Base-by-base conservation (phyloP, 2,329 filamentous ascomycete genomes). In the Ophiobolus disseminans region DNA sequence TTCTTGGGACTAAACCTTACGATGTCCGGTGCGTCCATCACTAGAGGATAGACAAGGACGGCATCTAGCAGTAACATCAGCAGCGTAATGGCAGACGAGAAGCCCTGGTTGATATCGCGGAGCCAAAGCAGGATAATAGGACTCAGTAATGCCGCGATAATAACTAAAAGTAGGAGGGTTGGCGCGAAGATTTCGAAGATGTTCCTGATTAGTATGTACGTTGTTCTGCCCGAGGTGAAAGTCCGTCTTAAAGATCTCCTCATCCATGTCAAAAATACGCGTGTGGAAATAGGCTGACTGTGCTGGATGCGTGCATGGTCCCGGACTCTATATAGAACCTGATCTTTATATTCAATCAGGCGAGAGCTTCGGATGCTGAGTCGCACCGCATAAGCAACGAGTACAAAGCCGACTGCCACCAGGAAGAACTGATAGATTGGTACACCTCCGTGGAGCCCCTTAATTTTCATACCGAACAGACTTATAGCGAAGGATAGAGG, bases 401-500 rank as follows among this genome's bases (percentile, higher is more conserved):
- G 14, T 3, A 58, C 49, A 28, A 55, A 55, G 2, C 21, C 40
- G 10, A 55, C 32, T 2, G 52, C 52, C 21, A 56, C 48, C 3
- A 39, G 21, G 1, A 44, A 37, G 17, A 60, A 58, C 2, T 16
- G 5, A 21, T 58, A 60, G 0, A 52, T 7, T 2, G 44, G 57
- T 10, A 64, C 55, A 8, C 59, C 54, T 5, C 44, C 43, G 3
- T 58, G 36, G 1, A 66, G 50, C 28, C 63, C 66, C 9, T 54
- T 37, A 20, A 70, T 45, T 19, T 66, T 53, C 63, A 69, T 69
- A 34, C 66, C 66, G 53, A 66, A 69, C 2, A 68, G 35, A 26
- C 55, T 58, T 5, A 59, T 61, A 21, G 58, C 59, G 45, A 65
- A 69, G 1, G 67, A 62, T 2, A 70, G 41, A 5, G 65, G 67